These are phyloP conservation scores for Pisolithus sp. DNA, from an alignment of 768 basidiomycete species.

Conservation along the genomic window DNA sequence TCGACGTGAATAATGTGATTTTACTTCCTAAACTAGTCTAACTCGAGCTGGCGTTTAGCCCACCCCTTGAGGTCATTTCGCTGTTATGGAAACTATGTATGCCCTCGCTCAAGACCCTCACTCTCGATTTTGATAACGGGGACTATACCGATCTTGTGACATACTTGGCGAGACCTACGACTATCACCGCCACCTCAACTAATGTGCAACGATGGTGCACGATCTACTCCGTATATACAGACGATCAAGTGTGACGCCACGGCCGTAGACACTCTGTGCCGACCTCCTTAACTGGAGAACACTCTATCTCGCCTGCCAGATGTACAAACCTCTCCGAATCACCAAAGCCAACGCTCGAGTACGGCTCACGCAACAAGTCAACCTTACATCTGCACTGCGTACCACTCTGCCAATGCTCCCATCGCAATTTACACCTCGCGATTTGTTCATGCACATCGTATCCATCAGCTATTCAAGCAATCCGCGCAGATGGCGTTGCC, in stretches of 20 bases:
- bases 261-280: constrained; percentile 82
- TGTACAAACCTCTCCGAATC: constrained; percentile 95
- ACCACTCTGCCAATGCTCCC: constrained; percentile 87
- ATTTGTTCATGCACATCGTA: constrained; percentile 82
- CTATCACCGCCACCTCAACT: not conserved
- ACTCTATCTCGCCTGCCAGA: constrained; percentile 89
- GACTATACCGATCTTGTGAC: constrained; percentile 48
- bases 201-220: constrained; percentile 24
- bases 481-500: constrained; percentile 90
- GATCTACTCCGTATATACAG: constrained; percentile 43
- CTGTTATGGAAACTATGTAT: constrained; percentile 23
- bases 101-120: constrained; percentile 32
- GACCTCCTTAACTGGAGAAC: constrained; percentile 92
- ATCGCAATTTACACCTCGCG: constrained; percentile 68
- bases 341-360: constrained; percentile 91
- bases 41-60: constrained; percentile 47
- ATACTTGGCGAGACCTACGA: constrained; percentile 29
- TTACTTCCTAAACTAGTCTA: constrained; percentile 20
- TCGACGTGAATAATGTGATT: constrained; percentile 26
- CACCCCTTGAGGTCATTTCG: constrained; percentile 34
- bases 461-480: constrained; percentile 85
- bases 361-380: constrained; percentile 87
- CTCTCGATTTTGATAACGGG: constrained; percentile 49
- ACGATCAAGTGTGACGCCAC: constrained; percentile 96
- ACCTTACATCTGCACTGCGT: constrained; percentile 84